phyloP scores from a whole-genome alignment of 1,139 yeast species.

The Hyphopichia khmerensis region DNA sequence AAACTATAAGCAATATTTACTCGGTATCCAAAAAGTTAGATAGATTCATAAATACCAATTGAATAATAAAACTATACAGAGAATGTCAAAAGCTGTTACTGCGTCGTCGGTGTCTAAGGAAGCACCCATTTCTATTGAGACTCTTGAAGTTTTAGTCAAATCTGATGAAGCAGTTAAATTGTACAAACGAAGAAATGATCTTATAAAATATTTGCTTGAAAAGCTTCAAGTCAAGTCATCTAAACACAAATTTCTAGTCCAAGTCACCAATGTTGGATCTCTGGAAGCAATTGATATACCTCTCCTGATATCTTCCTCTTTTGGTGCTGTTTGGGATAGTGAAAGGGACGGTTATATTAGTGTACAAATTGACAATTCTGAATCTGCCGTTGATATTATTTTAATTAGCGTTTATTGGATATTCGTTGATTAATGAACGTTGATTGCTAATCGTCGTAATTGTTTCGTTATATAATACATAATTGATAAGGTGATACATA shows the following conservation, averaged over 20 bases:
- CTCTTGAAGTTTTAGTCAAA: conserved; percentile 4
- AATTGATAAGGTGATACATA: background rate
- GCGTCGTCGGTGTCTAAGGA: conserved; percentile 11
- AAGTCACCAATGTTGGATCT: conserved; percentile 20
- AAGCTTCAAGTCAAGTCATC: conserved; percentile 30
- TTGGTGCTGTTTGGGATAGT: conserved; percentile 42
- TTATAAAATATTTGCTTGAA: conserved; percentile 15
- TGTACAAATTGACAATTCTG: conserved; percentile 12
- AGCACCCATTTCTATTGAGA: conserved; percentile 12
- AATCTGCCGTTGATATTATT: conserved; percentile 1
- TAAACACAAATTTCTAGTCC: conserved; percentile 36
- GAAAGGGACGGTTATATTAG: conserved; percentile 37
- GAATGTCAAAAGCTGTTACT: conserved; percentile 4
- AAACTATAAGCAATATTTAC: too few species aligned
- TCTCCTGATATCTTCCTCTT: conserved; percentile 14
- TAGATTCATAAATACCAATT: too few species aligned
- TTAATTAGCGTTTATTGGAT: conserved; percentile 21
- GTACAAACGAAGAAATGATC: conserved; percentile 4
- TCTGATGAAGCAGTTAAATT: background rate
- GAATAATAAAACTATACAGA: background rate
- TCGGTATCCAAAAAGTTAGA: too few species aligned
- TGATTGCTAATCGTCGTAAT: background rate
- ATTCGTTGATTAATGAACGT: conserved; percentile 13
- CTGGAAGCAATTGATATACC: conserved; percentile 13
- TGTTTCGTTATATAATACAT: background rate